phyloP scores from a whole-genome alignment of 352 stramenopile genomes.

The Blastocystis sp. region DNA sequence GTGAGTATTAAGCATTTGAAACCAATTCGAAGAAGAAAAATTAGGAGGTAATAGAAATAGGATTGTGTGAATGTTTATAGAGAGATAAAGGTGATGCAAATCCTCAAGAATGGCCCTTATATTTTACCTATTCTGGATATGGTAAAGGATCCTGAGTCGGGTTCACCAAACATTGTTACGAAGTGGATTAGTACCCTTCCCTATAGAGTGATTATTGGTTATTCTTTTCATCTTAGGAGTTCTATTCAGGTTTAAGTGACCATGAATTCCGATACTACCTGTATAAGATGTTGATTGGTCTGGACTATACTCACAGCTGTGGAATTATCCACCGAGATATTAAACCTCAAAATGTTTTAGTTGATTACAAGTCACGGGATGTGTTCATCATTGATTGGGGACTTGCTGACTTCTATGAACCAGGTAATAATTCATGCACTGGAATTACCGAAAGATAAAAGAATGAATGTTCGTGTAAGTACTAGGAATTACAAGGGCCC shows the following conservation, averaged over 20 bases:
- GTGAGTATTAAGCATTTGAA: constrained; percentile 99
- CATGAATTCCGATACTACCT: constrained; percentile 90
- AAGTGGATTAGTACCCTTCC: constrained; percentile 90
- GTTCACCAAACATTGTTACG: constrained; percentile 95
- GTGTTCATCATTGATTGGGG: constrained; percentile 98
- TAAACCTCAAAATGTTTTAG: constrained; percentile 99
- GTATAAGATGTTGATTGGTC: constrained; percentile 86
- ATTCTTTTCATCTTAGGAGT: constrained; percentile 89
- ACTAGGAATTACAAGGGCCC: constrained; percentile 98
- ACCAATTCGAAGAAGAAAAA: constrained; percentile 99
- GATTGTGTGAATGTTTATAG: not conserved
- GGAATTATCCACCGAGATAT: constrained; percentile 99
- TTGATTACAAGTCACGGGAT: constrained; percentile 95
- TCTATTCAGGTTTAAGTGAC: constrained; percentile 5
- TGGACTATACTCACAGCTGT: constrained; percentile 98
- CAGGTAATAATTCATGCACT: constrained; percentile 67
- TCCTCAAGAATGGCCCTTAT: constrained; percentile 94
- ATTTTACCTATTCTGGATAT: constrained; percentile 97
- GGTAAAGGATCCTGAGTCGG: constrained; percentile 92
- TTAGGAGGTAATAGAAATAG: constrained; percentile 78
- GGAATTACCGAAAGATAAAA: not conserved
- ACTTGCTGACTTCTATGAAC: constrained; percentile 98
- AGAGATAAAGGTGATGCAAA: constrained; percentile 99
- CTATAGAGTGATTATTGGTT: constrained; percentile 87
- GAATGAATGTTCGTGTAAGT: constrained; percentile 91